Conservation (phyloP, 2,329 filamentous ascomycete species). For the Fusarium nelsonii region DNA sequence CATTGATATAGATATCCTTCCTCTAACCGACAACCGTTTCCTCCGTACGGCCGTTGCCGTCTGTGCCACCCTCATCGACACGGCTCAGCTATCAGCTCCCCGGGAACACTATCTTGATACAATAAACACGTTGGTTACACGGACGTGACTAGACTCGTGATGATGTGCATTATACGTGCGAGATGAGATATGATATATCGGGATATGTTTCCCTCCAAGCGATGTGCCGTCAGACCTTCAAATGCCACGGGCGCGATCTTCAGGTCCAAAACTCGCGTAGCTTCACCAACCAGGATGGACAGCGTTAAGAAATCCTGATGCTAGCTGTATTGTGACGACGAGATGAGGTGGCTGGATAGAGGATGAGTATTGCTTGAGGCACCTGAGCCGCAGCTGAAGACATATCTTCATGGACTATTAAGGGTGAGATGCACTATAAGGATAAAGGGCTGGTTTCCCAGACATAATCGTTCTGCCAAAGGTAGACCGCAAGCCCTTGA, state of each 20-base stretch:
- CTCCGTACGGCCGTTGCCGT: conserved; percentile 5
- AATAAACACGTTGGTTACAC: conserved; percentile 27
- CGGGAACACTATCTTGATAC: conserved; percentile 2
- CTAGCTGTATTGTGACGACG: conserved; percentile 15
- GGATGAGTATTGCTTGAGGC: not conserved
- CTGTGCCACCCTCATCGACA: conserved; percentile 14
- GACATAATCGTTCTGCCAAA: not conserved
- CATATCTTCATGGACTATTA: not conserved
- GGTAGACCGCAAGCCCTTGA: not conserved
- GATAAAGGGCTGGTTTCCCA: not conserved
- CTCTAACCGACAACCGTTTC: conserved; percentile 9
- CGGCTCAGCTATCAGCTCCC: conserved; percentile 7
- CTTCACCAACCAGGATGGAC: conserved; percentile 35
- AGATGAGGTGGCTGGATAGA: not conserved
- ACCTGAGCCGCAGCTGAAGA: conserved; percentile 1
- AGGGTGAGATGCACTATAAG: not conserved
- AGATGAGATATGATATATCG: conserved; percentile 30
- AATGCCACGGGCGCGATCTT: conserved; percentile 13
- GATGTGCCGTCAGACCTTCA: conserved; percentile 32
- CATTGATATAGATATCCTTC: not conserved
- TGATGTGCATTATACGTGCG: conserved; percentile 26
- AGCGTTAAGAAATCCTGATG: conserved; percentile 4
- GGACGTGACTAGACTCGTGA: conserved; percentile 32
- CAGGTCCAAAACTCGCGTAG: conserved; percentile 38
- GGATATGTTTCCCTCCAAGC: conserved; percentile 8